A percentile compares a stretch with the other conserved stretches of the same genome.
Evolutionary conservation across 352 stramenopile species (phyloP).

Genomic region (Globisporangium iwayamae): DNA sequence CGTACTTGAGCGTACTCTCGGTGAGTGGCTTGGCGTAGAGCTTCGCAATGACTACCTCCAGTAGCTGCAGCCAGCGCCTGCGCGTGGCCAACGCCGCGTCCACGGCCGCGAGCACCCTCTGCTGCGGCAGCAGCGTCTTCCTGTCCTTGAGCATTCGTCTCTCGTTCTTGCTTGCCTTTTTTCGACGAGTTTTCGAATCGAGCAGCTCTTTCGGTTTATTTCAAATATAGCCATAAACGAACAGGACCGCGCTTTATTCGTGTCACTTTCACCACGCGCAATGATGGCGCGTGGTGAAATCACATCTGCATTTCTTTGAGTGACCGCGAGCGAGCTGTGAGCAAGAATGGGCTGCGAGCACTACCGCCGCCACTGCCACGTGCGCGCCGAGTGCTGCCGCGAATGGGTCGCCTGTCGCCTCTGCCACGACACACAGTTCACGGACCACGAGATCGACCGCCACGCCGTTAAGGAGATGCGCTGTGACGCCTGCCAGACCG

Average conservation of each 20-base stretch:
- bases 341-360: constrained; percentile 35
- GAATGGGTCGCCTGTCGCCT: constrained; percentile 72
- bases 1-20: constrained; percentile 58
- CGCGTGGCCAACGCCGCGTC: constrained; percentile 18
- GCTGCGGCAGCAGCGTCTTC: constrained; percentile 6
- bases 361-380: constrained; percentile 62
- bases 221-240: neutral
- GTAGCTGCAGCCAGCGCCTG: constrained; percentile 21
- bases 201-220: neutral
- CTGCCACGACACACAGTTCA: constrained; percentile 58
- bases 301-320: constrained; percentile 1
- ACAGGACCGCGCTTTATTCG: neutral
- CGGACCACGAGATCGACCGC: constrained; percentile 71
- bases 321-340: neutral
- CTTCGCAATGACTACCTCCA: constrained; percentile 21
- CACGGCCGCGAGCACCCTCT: constrained; percentile 13
- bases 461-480: constrained; percentile 69
- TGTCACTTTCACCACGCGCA: too few relatives aligned
- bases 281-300: too few relatives aligned
- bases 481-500: constrained; percentile 52
- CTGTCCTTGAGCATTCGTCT: constrained; percentile 9
- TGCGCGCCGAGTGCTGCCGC: constrained; percentile 70
- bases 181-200: neutral
- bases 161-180: neutral
- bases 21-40: constrained; percentile 28